These are phyloP conservation scores for Ciborinia camelliae DNA, from an alignment of 2,329 filamentous ascomycete species.

Conservation along the genomic window DNA sequence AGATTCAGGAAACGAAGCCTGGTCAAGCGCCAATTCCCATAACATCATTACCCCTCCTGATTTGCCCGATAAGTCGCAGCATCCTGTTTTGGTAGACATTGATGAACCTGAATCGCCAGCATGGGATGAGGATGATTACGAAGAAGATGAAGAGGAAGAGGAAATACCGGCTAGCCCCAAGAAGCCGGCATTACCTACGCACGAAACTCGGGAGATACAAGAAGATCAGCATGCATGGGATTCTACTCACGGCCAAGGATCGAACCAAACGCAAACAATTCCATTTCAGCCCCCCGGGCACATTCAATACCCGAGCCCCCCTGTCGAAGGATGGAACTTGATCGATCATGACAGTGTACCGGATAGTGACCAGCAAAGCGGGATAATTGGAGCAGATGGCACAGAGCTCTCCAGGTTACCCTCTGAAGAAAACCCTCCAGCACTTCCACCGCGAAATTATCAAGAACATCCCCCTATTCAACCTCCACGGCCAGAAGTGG, in stretches of 20 bases:
- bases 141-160: conserved; percentile 12
- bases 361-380: conserved; percentile 30
- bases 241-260: conserved; percentile 20
- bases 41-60: neutral
- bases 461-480: conserved; percentile 30
- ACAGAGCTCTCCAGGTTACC: conserved; percentile 20
- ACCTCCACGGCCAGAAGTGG: conserved; percentile 29
- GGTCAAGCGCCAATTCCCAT: conserved; percentile 24
- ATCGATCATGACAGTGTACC: conserved; percentile 29
- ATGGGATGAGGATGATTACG: conserved; percentile 36
- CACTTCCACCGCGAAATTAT: conserved; percentile 32
- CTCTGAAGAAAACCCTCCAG: conserved; percentile 27
- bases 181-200: conserved; percentile 21
- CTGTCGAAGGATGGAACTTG: conserved; percentile 34
- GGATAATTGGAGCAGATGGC: conserved; percentile 25
- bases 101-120: conserved; percentile 36
- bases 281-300: neutral
- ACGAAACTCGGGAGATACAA: conserved; percentile 27
- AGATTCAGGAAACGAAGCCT: conserved; percentile 34
- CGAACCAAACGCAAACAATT: neutral
- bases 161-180: neutral
- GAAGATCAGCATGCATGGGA: conserved; percentile 36
- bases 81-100: conserved; percentile 31
- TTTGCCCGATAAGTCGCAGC: conserved; percentile 16
- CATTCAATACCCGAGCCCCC: conserved; percentile 23